Conservation (phyloP, 2,329 filamentous ascomycete genomes). For the Helotiales sp. region DNA sequence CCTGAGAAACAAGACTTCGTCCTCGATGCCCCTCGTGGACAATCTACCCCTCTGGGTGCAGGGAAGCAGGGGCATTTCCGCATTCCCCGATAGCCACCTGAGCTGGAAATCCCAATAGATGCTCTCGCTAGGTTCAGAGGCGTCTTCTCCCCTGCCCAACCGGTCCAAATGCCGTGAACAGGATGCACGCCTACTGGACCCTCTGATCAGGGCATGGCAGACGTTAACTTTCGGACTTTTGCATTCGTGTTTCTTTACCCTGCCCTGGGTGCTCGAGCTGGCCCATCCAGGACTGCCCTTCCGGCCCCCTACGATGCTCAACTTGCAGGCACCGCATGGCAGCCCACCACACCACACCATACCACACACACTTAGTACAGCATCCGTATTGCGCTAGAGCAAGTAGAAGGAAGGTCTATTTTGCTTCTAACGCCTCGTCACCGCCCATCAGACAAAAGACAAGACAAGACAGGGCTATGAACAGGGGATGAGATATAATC, state of each 20-base stretch:
- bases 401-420: conserved; percentile 13
- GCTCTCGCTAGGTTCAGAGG: background rate
- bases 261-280: background rate
- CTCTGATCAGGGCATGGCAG: background rate
- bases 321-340: background rate
- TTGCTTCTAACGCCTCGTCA: conserved; percentile 30
- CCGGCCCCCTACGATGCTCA: background rate
- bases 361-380: no score
- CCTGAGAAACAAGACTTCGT: background rate
- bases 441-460: conserved; percentile 28
- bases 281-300: conserved; percentile 3
- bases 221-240: background rate
- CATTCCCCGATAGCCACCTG: background rate
- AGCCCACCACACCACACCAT: background rate
- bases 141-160: background rate
- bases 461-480: conserved; percentile 12
- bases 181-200: background rate
- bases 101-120: background rate
- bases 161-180: conserved; percentile 1
- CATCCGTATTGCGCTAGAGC: conserved; percentile 15
- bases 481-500: conserved; percentile 18
- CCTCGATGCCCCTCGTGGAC: background rate
- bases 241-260: background rate
- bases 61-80: background rate
- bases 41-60: background rate